Percentiles rank a stretch among this genome's conserved stretches.
These are phyloP conservation scores for Collybiopsis confluens DNA, from an alignment of 768 basidiomycete species.

Conservation along the genomic window DNA sequence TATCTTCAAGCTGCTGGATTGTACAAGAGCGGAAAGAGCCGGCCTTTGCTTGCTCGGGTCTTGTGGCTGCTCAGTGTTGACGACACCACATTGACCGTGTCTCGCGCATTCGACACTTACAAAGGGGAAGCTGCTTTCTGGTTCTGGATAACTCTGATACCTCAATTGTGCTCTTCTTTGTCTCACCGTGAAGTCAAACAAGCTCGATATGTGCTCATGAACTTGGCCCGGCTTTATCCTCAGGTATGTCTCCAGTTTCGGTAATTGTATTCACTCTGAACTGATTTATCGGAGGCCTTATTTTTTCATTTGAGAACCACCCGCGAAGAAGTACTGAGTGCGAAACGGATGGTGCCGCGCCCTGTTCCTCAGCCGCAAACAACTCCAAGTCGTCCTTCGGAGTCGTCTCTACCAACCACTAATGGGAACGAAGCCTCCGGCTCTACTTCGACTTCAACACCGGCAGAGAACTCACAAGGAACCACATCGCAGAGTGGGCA, in stretches of 20 bases:
- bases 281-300: constrained; percentile 55
- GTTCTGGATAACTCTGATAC: constrained; percentile 99
- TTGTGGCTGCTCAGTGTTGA: constrained; percentile 97
- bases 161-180: constrained; percentile 86
- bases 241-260: constrained; percentile 53
- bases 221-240: constrained; percentile 87
- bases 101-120: constrained; percentile 86
- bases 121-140: constrained; percentile 96
- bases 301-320: constrained; percentile 93
- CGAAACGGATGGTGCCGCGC: constrained; percentile 32
- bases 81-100: constrained; percentile 65
- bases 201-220: constrained; percentile 82
- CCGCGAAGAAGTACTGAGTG: constrained; percentile 59
- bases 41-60: constrained; percentile 86
- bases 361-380: background rate
- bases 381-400: constrained; percentile 1
- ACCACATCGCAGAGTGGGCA: constrained; percentile 10
- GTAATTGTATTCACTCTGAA: constrained; percentile 6
- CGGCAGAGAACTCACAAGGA: constrained; percentile 13
- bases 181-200: constrained; percentile 91
- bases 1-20: constrained; percentile 96
- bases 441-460: constrained; percentile 12
- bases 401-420: constrained; percentile 16
- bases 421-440: constrained; percentile 23
- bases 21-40: constrained; percentile 90